Evolutionary conservation across 164 flowering plant species (phyloP).

Genomic region (Malania oleifera): DNA sequence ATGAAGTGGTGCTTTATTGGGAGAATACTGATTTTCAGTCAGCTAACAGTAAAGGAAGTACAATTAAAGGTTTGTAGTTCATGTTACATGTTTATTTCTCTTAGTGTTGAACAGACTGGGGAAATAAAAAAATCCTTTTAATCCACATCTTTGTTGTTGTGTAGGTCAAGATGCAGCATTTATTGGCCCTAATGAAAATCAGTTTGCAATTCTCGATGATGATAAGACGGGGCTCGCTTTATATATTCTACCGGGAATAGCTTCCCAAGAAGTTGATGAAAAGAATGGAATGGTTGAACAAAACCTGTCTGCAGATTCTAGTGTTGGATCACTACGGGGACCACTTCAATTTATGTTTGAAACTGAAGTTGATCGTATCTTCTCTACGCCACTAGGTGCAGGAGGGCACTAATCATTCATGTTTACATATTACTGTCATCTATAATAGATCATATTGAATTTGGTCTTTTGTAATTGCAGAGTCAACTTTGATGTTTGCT

Average conservation of each 20-base stretch:
- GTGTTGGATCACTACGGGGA: constrained; percentile 52
- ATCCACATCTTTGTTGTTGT: background rate
- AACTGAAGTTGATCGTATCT: constrained; percentile 88
- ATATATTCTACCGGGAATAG: constrained; percentile 62
- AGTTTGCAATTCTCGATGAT: constrained; percentile 86
- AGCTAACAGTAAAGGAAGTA: constrained; percentile 64
- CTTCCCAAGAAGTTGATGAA: constrained; percentile 41
- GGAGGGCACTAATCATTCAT: background rate
- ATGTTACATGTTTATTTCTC: constrained; percentile 7
- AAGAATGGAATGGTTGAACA: constrained; percentile 40
- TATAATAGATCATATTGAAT: constrained; percentile 21
- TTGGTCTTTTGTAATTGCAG: constrained; percentile 37
- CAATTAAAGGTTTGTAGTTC: constrained; percentile 60
- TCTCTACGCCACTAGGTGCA: constrained; percentile 88
- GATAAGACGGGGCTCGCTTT: constrained; percentile 76
- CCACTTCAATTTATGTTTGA: constrained; percentile 79
- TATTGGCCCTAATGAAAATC: constrained; percentile 80
- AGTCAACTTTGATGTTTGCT: constrained; percentile 89
- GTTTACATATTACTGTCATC: background rate
- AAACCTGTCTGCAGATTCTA: constrained; percentile 40
- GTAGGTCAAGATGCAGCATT: constrained; percentile 96
- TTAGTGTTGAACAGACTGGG: background rate
- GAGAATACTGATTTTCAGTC: constrained; percentile 68
- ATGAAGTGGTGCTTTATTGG: constrained; percentile 85
- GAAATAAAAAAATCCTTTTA: background rate